phyloP scores from a whole-genome alignment of 192 early-diverging fungal species.

The Linnemannia exigua region DNA sequence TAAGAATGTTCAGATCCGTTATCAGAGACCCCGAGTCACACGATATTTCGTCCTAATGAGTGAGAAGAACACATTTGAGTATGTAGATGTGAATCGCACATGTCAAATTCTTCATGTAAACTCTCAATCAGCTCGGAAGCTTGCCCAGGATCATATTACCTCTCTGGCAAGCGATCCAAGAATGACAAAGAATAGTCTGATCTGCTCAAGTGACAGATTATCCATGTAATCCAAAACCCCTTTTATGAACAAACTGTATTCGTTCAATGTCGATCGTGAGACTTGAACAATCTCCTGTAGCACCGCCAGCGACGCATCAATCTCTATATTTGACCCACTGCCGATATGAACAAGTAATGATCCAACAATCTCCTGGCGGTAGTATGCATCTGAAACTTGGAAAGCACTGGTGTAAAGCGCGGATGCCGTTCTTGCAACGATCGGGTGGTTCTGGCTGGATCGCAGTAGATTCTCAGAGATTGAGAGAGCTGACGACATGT shows the following conservation, averaged over 20 bases:
- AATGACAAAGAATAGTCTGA: conserved; percentile 75
- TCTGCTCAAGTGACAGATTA: conserved; percentile 72
- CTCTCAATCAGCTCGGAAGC: neutral
- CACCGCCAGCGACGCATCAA: conserved; percentile 73
- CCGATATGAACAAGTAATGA: conserved; percentile 84
- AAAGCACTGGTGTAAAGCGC: conserved; percentile 67
- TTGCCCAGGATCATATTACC: conserved; percentile 35
- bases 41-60: conserved; percentile 34
- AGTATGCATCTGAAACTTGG: conserved; percentile 71
- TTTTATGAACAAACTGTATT: conserved; percentile 78
- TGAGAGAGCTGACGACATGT: conserved; percentile 65
- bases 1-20: conserved; percentile 79
- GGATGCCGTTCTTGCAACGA: conserved; percentile 58
- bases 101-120: neutral
- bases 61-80: neutral
- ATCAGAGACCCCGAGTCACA: conserved; percentile 65
- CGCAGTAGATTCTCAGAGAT: conserved; percentile 73
- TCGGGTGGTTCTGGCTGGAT: conserved; percentile 61
- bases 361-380: conserved; percentile 85
- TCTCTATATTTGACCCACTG: conserved; percentile 72
- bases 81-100: neutral
- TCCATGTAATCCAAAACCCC: conserved; percentile 82
- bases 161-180: conserved; percentile 73
- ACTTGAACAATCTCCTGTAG: conserved; percentile 65
- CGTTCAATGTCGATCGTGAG: conserved; percentile 65